Evolutionary conservation across 116 monocot species (phyloP), one percentile per base, ranked within the genome.

Genomic region (Cymodocea nodosa): DNA sequence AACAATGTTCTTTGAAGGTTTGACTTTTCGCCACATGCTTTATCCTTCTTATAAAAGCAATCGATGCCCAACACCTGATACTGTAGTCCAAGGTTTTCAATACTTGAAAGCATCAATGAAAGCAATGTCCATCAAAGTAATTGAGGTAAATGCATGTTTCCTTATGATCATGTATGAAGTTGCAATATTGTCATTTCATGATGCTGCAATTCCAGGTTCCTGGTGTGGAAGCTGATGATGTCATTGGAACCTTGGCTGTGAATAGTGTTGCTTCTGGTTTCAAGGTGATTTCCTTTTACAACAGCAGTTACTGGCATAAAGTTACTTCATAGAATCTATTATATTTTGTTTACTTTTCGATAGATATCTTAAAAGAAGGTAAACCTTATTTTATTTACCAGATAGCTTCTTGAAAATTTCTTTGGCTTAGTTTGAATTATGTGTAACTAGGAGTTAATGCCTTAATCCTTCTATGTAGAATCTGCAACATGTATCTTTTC

Each of bases 201-300:
- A 24, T 37, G 52, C 17, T 62, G 54, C 25, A 69, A 19, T 59
- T 74, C 49, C 80, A 98, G 98, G 98, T 98, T 86, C 98, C 98
- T 70, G 98, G 98, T 70, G 98, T 98, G 66, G 98, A 98, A 84
- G 98, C 92, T 74, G 92, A 92, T 82, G 98, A 98, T 79, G 98
- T 98, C 17, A 77, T 98, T 77, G 98, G 98, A 71, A 98, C 98
- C 57, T 79, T 92, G 68, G 92, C 92, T 74, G 80, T 83, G 35
- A 92, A 86, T 14, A 84, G 89, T 76, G 82, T 92, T 75, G 80
- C 80, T 76, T 60, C 84, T 48, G 98, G 98, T 15, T 84, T 75
- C 77, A 98, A 92, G 92, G 98, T 98, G 17, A 15, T 50, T 25
- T 44, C 20, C 20, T 55, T 68, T 23, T 68, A 10, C 17, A 35